Conservation (phyloP, 2,329 filamentous ascomycete genomes). For the Botryotinia narcissicola region DNA sequence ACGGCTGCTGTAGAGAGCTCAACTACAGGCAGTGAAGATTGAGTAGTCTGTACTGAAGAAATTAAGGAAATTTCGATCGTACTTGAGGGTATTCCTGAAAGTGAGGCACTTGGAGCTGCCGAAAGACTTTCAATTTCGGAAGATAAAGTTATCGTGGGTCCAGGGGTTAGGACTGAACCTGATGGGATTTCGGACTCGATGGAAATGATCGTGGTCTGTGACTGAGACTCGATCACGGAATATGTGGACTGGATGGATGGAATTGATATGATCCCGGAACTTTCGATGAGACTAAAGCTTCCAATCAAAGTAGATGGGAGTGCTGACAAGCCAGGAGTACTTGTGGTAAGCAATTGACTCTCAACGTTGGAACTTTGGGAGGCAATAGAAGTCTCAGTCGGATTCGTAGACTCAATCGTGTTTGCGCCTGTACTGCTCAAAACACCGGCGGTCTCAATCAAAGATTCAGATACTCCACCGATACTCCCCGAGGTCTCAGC, state of each 20-base stretch:
- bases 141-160: neutral
- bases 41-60: neutral
- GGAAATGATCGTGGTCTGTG: neutral
- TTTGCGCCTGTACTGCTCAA: neutral
- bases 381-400: neutral
- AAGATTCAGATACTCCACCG: neutral
- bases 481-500: neutral
- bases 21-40: neutral
- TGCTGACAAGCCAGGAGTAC: neutral
- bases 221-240: neutral
- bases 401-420: neutral
- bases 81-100: neutral
- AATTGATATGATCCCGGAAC: neutral
- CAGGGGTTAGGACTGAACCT: neutral
- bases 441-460: neutral
- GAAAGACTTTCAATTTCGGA: neutral
- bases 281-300: neutral
- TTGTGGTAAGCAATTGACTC: neutral
- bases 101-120: neutral
- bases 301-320: neutral
- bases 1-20: neutral
- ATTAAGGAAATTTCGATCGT: neutral
- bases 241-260: neutral
- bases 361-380: neutral
- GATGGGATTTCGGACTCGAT: neutral